Conservation (phyloP, 768 basidiomycete genomes). For the Tylopilus subfusipes region DNA sequence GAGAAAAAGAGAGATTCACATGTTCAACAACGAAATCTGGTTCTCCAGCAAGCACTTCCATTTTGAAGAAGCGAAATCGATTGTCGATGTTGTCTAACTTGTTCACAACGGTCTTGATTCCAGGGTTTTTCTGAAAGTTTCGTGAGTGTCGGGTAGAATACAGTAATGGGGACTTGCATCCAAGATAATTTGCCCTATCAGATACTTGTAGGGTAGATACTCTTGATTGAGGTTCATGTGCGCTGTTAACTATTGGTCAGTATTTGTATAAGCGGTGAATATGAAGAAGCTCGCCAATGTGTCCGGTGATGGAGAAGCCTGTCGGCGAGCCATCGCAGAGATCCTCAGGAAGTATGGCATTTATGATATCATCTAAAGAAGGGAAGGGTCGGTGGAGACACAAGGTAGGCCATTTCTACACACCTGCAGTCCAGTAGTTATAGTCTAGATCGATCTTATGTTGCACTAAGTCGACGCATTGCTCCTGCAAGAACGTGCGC, state of each 20-base stretch:
- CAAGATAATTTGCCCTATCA: conserved; percentile 89
- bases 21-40: conserved; percentile 82
- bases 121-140: conserved; percentile 72
- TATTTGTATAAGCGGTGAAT: background rate
- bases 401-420: background rate
- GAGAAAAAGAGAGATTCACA: conserved; percentile 44
- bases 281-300: conserved; percentile 66
- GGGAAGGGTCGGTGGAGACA: conserved; percentile 1
- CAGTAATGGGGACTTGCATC: conserved; percentile 55
- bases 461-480: conserved; percentile 52
- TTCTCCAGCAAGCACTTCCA: conserved; percentile 95
- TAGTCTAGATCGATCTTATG: conserved; percentile 71
- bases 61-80: conserved; percentile 88
- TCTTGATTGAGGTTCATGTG: conserved; percentile 89
- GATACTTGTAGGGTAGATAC: conserved; percentile 85
- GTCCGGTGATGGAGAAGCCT: conserved; percentile 85
- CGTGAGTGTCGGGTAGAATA: conserved; percentile 5
- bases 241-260: conserved; percentile 43
- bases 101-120: conserved; percentile 87
- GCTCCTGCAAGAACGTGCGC: conserved; percentile 50
- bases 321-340: conserved; percentile 76
- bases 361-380: conserved; percentile 83
- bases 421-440: conserved; percentile 86
- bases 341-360: conserved; percentile 75
- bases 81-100: conserved; percentile 85